Base-by-base conservation (phyloP, 106 monocot genomes). In the Platanthera zijinensis region DNA sequence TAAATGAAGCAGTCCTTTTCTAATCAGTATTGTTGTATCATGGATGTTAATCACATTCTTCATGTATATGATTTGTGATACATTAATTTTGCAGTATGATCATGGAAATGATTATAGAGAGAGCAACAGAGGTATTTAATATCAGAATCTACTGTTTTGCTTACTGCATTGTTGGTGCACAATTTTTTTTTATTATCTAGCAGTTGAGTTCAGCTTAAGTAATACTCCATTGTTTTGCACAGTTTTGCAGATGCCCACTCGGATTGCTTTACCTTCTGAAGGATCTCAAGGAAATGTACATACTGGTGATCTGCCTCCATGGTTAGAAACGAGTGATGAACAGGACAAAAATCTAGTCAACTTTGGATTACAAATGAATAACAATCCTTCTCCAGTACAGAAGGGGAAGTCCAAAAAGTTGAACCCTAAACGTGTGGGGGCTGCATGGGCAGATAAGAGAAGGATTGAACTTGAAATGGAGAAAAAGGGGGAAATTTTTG, bases 361-460 rank as follows among this genome's bases (percentile, higher is more conserved):
- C 25, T 81, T 74, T 53, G 75, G 32, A 51, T 5, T 19, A 76
- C 19, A 19, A 25, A 51, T 50, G 47, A 48, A 46, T 69, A 63
- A 64, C 7, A 51, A 14, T 62, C 62, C 76, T 48, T 56, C 77
- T 28, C 64, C 77, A 25, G 19, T 77, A 67, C 69, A 75, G 50
- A 74, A 76, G 53, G 72, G 62, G 52, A 91, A 85, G 71, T 75
- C 80, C 9, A 78, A 47, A 39, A 99, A 92, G 74, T 84, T 99
- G 51, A 99, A 99, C 61, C 94, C 97, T 69, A 92, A 94, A 75
- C 86, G 97, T 75, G 94, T 99, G 8, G 97, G 97, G 74, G 97
- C 97, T 50, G 93, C 89, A 77, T 99, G 97, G 97, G 89, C 97
- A 69, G 97, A 94, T 45, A 99, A 83, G 77, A 89, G 97, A 83